These are phyloP conservation scores for Phytophthora hybrid DNA, from an alignment of 352 stramenopile species.

Conservation along the genomic window DNA sequence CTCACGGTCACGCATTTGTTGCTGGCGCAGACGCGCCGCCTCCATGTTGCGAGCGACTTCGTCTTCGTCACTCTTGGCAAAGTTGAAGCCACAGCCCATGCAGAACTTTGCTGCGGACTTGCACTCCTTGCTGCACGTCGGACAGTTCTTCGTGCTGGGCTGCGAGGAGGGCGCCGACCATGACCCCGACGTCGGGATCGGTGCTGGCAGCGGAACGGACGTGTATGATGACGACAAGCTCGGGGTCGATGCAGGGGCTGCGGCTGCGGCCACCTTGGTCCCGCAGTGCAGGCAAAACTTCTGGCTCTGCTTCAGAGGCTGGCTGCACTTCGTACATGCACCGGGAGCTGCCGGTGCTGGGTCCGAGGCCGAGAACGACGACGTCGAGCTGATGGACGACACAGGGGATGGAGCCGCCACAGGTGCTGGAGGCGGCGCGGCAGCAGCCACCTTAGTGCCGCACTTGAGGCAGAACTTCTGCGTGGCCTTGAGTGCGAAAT, in stretches of 20 bases:
- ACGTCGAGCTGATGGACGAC: conserved; percentile 43
- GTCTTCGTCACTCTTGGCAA: conserved; percentile 77
- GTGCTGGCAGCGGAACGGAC: conserved; percentile 61
- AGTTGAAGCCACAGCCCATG: conserved; percentile 83
- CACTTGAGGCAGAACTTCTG: conserved; percentile 89
- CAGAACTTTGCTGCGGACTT: conserved; percentile 86
- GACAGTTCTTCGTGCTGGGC: conserved; percentile 65
- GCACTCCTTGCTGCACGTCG: conserved; percentile 72
- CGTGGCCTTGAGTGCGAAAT: conserved; percentile 58
- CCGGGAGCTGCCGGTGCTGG: conserved; percentile 16
- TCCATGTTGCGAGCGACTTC: conserved; percentile 83
- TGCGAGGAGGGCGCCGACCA: conserved; percentile 46
- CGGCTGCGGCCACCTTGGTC: conserved; percentile 50
- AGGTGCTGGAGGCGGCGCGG: conserved; percentile 18
- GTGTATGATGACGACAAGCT: conserved; percentile 44
- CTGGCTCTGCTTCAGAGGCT: conserved; percentile 62
- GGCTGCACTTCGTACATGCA: conserved; percentile 56
- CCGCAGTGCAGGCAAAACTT: conserved; percentile 88
- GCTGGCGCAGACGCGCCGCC: conserved; percentile 56
- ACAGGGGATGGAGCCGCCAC: conserved; percentile 32
- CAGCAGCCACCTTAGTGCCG: conserved; percentile 44
- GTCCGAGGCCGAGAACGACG: conserved; percentile 35
- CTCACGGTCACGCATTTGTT: conserved; percentile 62
- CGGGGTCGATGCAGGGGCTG: conserved; percentile 20
- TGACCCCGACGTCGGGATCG: conserved; percentile 59